Conservation (phyloP, 768 basidiomycete species). For the Serpula lacrymans region DNA sequence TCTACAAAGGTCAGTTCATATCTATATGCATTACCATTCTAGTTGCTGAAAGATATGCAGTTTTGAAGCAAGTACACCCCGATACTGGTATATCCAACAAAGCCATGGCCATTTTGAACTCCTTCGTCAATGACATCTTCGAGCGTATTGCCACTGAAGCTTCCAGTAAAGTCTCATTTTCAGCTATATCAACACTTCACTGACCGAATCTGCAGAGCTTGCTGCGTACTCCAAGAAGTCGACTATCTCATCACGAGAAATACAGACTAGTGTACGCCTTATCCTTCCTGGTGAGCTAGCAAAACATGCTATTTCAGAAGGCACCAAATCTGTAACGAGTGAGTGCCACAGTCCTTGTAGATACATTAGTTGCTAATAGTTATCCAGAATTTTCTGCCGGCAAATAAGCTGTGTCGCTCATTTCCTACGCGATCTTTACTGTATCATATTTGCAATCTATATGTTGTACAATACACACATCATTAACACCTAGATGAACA, state of each 20-base stretch:
- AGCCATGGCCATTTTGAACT: conserved; percentile 56
- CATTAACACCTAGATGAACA: not conserved
- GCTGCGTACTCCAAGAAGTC: conserved; percentile 71
- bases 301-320: conserved; percentile 76
- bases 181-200: not conserved
- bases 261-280: conserved; percentile 66
- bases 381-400: conserved; percentile 24
- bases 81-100: conserved; percentile 74
- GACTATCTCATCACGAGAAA: conserved; percentile 70
- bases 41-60: conserved; percentile 21
- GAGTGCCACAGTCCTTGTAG: conserved; percentile 3
- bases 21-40: not conserved
- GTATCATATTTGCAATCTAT: not conserved
- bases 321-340: conserved; percentile 60
- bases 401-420: conserved; percentile 5
- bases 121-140: conserved; percentile 62
- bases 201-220: conserved; percentile 38
- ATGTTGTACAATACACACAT: not conserved
- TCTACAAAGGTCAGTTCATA: conserved; percentile 47
- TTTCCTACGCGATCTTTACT: not conserved
- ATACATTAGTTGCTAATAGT: conserved; percentile 2
- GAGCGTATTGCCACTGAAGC: conserved; percentile 55
- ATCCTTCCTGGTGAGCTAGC: conserved; percentile 71
- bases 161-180: conserved; percentile 35
- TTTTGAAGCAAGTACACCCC: conserved; percentile 71